Base-by-base conservation (phyloP, 164 flowering plant species). In the Protea cynaroides region DNA sequence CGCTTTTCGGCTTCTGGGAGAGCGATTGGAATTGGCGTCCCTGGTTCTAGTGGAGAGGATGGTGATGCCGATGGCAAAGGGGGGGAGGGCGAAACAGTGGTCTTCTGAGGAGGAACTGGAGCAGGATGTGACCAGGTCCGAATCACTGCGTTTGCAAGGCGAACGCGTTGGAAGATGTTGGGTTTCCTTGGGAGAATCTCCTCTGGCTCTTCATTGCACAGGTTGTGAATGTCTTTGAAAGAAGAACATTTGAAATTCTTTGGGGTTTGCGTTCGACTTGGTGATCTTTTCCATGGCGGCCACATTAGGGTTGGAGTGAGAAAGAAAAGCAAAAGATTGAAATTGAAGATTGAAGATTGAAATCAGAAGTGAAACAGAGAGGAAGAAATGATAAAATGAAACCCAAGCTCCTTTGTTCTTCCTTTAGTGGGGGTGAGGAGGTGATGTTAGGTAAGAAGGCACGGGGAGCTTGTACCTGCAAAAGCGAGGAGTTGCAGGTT, bases 221-320 rank as follows among this genome's bases (percentile, higher is more conserved):
- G 82, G 58, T 44, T 47, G 55, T 80, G 80, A 43, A 88, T 67
- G 78, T 86, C 90, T 75, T 88, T 88, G 79, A 88, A 84, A 1
- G 91, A 73, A 8, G 89, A 72, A 69, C 78, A 83, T 7, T 74
- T 52, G 76, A 84, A 80, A 56, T 62, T 65, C 8, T 58, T 43
- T 18, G 66, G 52, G 29, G 74, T 19, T 36, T 53, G 66, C 10
- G 13, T 60, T 57, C 72, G 64, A 10, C 65, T 63, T 1, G 78
- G 76, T 47, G 79, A 74, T 70, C 50, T 74, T 59, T 77, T 24
- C 92, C 87, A 83, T 63, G 75, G 71, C 21, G 82, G 66, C 86
- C 83, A 81, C 95, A 88, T 88, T 60, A 68, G 59, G 70, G 60
- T 18, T 52, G 38, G 60, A 64, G 15, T 19, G 37, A 23, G 47